Percentiles rank a stretch among this genome's conserved stretches.
Evolutionary conservation across 331 rosid genomes (phyloP).

Genomic region (Malus hybrid): DNA sequence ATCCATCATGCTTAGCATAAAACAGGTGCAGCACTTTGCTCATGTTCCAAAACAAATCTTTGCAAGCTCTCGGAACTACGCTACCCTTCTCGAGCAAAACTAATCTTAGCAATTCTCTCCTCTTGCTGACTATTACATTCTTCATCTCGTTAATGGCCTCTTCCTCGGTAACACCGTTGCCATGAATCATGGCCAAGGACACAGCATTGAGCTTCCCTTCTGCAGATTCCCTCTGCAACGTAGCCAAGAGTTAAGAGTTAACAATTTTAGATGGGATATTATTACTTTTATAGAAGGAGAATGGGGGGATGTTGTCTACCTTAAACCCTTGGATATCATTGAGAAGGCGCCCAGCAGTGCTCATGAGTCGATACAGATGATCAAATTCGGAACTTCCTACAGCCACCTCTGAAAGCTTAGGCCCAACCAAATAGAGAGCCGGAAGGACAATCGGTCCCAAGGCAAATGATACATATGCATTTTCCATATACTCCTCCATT

Average conservation of each 20-base stretch:
- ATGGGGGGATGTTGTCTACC: conserved; percentile 21
- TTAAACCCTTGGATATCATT: conserved; percentile 57
- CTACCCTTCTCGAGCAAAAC: conserved; percentile 54
- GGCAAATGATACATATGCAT: conserved; percentile 59
- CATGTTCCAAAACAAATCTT: conserved; percentile 86
- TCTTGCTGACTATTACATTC: conserved; percentile 23
- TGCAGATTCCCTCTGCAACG: conserved; percentile 57
- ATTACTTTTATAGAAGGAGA: not conserved
- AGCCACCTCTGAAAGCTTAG: conserved; percentile 45
- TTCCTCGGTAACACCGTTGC: conserved; percentile 29
- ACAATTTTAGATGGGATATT: not conserved
- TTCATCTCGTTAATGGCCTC: conserved; percentile 33
- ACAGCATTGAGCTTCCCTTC: conserved; percentile 71
- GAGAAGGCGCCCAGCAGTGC: conserved; percentile 68
- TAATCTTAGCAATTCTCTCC: conserved; percentile 53
- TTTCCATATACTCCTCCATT: conserved; percentile 60
- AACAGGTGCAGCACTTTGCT: conserved; percentile 44
- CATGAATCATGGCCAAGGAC: conserved; percentile 30
- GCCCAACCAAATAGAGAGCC: conserved; percentile 64
- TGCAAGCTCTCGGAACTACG: conserved; percentile 68
- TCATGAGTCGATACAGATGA: conserved; percentile 44
- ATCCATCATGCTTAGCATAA: conserved; percentile 75
- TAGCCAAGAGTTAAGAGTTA: conserved; percentile 3
- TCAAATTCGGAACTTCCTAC: conserved; percentile 29
- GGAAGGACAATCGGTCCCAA: conserved; percentile 86